Evolutionary conservation across 345 rosid species (phyloP), one percentile per base, ranked within the genome.

Genomic region (Cochlearia excelsa): DNA sequence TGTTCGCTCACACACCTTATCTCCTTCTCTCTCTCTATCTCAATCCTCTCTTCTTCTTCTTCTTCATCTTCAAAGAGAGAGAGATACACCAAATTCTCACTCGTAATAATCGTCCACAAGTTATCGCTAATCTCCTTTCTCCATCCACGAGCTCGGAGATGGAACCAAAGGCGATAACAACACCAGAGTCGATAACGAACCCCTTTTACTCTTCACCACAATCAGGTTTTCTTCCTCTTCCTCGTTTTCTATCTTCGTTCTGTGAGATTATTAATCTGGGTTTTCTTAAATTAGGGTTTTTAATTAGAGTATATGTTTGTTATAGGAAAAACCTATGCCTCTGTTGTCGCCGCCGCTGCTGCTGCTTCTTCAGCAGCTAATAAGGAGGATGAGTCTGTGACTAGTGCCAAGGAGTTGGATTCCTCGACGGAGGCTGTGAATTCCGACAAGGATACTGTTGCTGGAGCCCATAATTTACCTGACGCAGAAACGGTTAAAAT

Each of bases 391-490:
- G 83, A 74, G 38, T 73, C 66, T 74, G 64, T 73, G 67, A 85
- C 79, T 68, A 82, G 78, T 37, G 79, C 41, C 8, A 85, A 81
- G 75, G 85, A 68, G 67, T 63, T 83, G 5, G 80, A 77, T 51
- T 58, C 78, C 10, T 74, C 73, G 2, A 16, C 68, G 28, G 71
- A 72, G 4, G 27, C 54, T 61, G 51, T 39, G 56, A 6, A 31
- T 10, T 50, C 59, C 8, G 74, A 63, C 7, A 62, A 56, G 52
- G 59, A 3, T 30, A 23, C 10, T 38, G 49, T 23, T 62, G 61
- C 30, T 54, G 62, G 51, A 60, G 67, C 34, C 6, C 59, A 48
- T 47, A 7, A 11, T 67, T 44, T 43, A 51, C 10, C 41, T 16
- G 66, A 37, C 0, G 4, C 34, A 29, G 67, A 51, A 27, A 44